Evolutionary conservation across 164 flowering plant species (phyloP), one percentile per base, ranked within the genome.

Genomic region (Magnolia kwangsiensis): DNA sequence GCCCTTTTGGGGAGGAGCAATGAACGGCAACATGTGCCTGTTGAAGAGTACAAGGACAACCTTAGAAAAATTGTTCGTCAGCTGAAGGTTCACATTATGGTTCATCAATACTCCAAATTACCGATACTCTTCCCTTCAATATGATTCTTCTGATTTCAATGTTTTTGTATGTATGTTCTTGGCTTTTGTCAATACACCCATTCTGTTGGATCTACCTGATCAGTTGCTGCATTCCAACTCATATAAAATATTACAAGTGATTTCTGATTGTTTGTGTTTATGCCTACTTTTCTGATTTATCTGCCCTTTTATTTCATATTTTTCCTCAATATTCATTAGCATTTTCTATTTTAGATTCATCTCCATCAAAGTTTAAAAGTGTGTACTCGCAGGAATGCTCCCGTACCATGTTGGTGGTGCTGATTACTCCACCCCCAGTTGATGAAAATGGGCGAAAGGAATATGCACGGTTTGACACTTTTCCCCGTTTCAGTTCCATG

Each of bases 381-480:
- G 61, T 16, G 18, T 55, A 16, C 61, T 55, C 9, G 13, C 61
- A 55, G 61, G 61, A 55, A 10, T 55, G 61, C 61, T 55, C 61
- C 61, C 61, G 3, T 55, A 10, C 61, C 29, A 85, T 88, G 81
- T 69, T 90, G 21, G 78, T 90, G 69, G 88, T 91, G 78, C 86
- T 94, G 66, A 87, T 92, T 76, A 90, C 97, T 77, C 98, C 95
- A 72, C 97, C 97, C n/a, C 97, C 98, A 13, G 64, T 92, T 73
- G 92, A 90, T 76, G 91, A 90, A 71, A 85, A 82, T 69, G 95
- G 95, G 20, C 90, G 97, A 37, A 73, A 63, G n/a, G 86, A 85
- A 65, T 87, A 79, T 84, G 94, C 92, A 82, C 37, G 80, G 98
- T 93, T 76, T 69, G 81, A 31, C 55, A 29, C 71, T 31, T 31